phyloP scores from a whole-genome alignment of 1,139 yeast species.

The Debaryomycetaceae sp. region DNA sequence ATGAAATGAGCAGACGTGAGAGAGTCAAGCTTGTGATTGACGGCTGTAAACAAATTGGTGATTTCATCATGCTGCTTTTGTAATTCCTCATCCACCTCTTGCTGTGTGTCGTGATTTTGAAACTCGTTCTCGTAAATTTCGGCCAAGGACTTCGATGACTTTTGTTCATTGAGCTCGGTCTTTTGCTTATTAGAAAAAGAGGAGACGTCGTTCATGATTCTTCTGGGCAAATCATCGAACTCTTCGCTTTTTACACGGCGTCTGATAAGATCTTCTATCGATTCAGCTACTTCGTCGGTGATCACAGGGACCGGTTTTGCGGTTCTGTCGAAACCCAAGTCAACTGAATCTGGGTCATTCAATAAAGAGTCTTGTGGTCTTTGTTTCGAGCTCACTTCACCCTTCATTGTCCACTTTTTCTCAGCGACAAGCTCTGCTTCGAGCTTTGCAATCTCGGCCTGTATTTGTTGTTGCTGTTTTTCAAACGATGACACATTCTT shows the following conservation, averaged over 20 bases:
- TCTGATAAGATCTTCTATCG: conserved; percentile 83
- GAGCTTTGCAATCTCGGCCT: conserved; percentile 69
- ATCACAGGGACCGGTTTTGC: conserved; percentile 76
- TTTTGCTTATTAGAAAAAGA: conserved; percentile 51
- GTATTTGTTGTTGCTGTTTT: conserved; percentile 74
- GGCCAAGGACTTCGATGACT: conserved; percentile 84
- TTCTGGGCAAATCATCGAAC: conserved; percentile 81
- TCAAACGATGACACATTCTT: conserved; percentile 70
- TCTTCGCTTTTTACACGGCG: conserved; percentile 70
- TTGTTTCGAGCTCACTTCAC: conserved; percentile 80
- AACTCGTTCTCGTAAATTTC: conserved; percentile 89
- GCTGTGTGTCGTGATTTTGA: conserved; percentile 42
- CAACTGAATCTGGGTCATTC: conserved; percentile 37
- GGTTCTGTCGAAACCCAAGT: conserved; percentile 43
- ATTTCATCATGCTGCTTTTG: conserved; percentile 78
- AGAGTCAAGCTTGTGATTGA: conserved; percentile 77
- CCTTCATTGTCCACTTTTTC: conserved; percentile 91
- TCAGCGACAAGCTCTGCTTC: conserved; percentile 88
- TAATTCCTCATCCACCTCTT: conserved; percentile 55
- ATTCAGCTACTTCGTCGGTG: conserved; percentile 81
- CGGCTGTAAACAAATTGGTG: conserved; percentile 54
- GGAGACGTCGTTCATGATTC: conserved; percentile 61
- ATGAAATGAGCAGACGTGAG: conserved; percentile 89
- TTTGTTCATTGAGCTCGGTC: conserved; percentile 75
- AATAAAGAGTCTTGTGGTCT: conserved; percentile 80